Percentiles rank a stretch among this genome's conserved stretches.
Evolutionary conservation across 805 yeast species (phyloP).

Genomic region (Monosporozyma yasuniensis): DNA sequence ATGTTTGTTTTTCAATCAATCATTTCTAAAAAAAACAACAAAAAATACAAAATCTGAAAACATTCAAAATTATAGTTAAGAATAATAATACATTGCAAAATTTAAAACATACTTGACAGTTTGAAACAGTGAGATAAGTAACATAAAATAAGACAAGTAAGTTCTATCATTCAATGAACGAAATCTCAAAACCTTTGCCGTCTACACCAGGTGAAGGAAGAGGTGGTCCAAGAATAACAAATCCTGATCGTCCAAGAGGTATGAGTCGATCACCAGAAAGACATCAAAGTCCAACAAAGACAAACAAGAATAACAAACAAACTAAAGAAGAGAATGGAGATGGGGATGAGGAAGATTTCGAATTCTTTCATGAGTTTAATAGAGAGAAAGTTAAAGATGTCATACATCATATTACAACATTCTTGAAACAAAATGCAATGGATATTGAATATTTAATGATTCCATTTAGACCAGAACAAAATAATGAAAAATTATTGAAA

Average conservation of each 20-base stretch:
- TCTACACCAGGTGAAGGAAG: conserved; percentile 4
- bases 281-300: neutral
- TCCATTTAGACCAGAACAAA: conserved; percentile 66
- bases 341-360: conserved; percentile 27
- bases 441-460: conserved; percentile 65
- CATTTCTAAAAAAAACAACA: neutral
- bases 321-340: neutral
- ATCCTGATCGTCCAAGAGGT: neutral
- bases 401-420: conserved; percentile 63
- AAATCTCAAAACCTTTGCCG: conserved; percentile 9
- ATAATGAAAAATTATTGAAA: conserved; percentile 48
- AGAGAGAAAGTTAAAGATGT: conserved; percentile 59
- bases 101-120: too few relatives aligned
- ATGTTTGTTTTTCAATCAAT: conserved; percentile 1
- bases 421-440: conserved; percentile 59
- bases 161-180: conserved; percentile 8
- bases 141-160: too few relatives aligned
- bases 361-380: conserved; percentile 41
- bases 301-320: neutral
- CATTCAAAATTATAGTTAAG: too few relatives aligned
- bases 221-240: neutral
- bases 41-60: neutral
- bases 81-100: too few relatives aligned
- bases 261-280: neutral
- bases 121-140: too few relatives aligned